Evolutionary conservation across 2,329 filamentous ascomycete genomes (phyloP), one percentile per base, ranked within the genome.

Genomic region (Botrytis hyacinthi): DNA sequence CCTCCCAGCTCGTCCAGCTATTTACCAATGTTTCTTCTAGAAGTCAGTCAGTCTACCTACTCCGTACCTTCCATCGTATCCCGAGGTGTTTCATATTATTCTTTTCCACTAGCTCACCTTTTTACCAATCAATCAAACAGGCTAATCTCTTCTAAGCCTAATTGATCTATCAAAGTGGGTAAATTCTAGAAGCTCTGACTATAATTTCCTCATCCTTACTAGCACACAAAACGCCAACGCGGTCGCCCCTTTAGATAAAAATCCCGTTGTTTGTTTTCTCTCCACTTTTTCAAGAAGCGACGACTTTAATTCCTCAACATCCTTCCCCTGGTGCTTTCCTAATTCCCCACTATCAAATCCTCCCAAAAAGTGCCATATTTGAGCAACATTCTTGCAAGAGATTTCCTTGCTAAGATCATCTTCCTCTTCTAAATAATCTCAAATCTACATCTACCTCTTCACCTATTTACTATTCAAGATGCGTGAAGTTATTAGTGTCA

Each of bases 401-500:
- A 73, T 70, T 70, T 70, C 71, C 54, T 73, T 73, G 62, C 40
- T 70, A 70, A 73, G 71, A 68, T 42, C 65, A 72, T 72, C 70
- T 72, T 72, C 37, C 35, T 70, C 60, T 73, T 67, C 66, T 48
- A n/a, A 32, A 60, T 54, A 61, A n/a, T 51, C 40, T 70, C 63
- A 69, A 54, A 66, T 46, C n/a, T 62, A 51, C 66, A 69, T 59
- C 79, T 79, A 77, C 74, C 63, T 74, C 73, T 75, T 74, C 75
- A 71, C 74, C 73, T 75, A 77, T 74, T 75, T 75, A 75, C 76
- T 79, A 76, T 29, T 78, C 77, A 95, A 85, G 84, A 98, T 98
- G 95, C 95, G 95, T 93, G 95, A 98, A 91, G 94, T 98, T 85
- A 97, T 98, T 86, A 95, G 92, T 87, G 93, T 98, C 90, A 98